Evolutionary conservation across 352 stramenopile species (phyloP).

Genomic region (Phytophthora idaei): DNA sequence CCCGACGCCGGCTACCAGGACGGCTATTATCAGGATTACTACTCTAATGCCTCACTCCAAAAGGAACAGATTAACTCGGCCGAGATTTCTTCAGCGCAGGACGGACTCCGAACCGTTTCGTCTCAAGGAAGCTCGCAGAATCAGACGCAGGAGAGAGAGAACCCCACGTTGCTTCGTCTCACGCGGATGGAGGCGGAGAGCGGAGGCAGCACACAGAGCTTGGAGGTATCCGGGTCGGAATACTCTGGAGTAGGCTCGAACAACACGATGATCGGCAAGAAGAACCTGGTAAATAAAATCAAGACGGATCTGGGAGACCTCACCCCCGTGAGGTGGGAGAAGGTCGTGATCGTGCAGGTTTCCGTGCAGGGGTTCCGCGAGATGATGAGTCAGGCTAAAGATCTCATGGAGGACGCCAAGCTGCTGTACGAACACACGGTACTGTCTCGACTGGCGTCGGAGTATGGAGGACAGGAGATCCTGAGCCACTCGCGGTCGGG

Average conservation of each 20-base stretch:
- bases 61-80: constrained; percentile 27
- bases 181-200: constrained; percentile 30
- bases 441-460: constrained; percentile 76
- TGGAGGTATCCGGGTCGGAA: constrained; percentile 43
- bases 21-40: constrained; percentile 10
- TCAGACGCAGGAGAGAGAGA: constrained; percentile 23
- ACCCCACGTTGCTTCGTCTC: constrained; percentile 27
- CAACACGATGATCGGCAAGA: constrained; percentile 42
- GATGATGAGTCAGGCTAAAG: constrained; percentile 75
- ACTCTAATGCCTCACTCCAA: constrained; percentile 18
- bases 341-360: constrained; percentile 85
- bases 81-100: constrained; percentile 22
- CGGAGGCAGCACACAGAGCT: constrained; percentile 26
- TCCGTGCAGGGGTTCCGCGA: constrained; percentile 85
- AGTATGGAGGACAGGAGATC: constrained; percentile 86
- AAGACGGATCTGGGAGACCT: constrained; percentile 84
- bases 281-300: constrained; percentile 64
- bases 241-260: constrained; percentile 31
- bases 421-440: constrained; percentile 88
- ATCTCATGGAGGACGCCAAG: constrained; percentile 89
- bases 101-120: constrained; percentile 8
- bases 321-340: constrained; percentile 77
- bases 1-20: constrained; percentile 18
- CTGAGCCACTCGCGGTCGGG: constrained; percentile 75
- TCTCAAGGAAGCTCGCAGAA: constrained; percentile 14